A percentile compares a stretch with the other conserved stretches of the same genome.
phyloP scores from a whole-genome alignment of 805 yeast species.

The Candida tibetensis region DNA sequence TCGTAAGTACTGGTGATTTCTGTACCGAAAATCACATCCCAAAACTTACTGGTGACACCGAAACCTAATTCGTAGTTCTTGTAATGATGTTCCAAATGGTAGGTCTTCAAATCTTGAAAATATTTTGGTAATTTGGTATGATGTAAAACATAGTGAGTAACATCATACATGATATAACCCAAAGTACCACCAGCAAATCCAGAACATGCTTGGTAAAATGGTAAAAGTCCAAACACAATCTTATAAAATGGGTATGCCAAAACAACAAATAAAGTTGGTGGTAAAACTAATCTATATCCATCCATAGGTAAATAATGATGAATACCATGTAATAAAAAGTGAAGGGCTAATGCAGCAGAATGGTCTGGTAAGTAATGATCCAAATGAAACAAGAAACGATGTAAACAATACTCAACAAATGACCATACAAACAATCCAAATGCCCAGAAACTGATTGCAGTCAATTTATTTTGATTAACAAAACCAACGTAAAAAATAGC shows the following conservation, averaged over 20 bases:
- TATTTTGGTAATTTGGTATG: conserved; percentile 78
- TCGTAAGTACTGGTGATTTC: conserved; percentile 54
- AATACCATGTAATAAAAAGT: conserved; percentile 90
- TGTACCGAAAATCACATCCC: conserved; percentile 92
- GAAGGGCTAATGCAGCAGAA: conserved; percentile 70
- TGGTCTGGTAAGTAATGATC: conserved; percentile 84
- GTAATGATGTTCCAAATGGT: conserved; percentile 96
- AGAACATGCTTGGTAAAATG: conserved; percentile 81
- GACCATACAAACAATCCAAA: conserved; percentile 95
- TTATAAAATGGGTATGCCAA: conserved; percentile 79
- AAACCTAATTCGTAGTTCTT: conserved; percentile 95
- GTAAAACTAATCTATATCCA: conserved; percentile 87
- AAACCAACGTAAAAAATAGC: conserved; percentile 61
- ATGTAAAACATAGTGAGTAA: conserved; percentile 91
- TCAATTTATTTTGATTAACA: conserved; percentile 41
- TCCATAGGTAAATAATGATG: conserved; percentile 99
- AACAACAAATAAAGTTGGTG: conserved; percentile 78
- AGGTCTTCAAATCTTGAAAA: conserved; percentile 76
- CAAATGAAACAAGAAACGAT: conserved; percentile 90
- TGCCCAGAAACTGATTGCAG: conserved; percentile 57
- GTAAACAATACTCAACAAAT: conserved; percentile 80
- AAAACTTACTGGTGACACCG: conserved; percentile 90
- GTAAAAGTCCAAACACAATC: conserved; percentile 71
- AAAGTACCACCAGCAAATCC: conserved; percentile 95
- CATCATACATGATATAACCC: conserved; percentile 90